Percentiles rank a stretch among this genome's conserved stretches.
Conservation (phyloP, 768 basidiomycete species). For the Psilocybe cyanescens region DNA sequence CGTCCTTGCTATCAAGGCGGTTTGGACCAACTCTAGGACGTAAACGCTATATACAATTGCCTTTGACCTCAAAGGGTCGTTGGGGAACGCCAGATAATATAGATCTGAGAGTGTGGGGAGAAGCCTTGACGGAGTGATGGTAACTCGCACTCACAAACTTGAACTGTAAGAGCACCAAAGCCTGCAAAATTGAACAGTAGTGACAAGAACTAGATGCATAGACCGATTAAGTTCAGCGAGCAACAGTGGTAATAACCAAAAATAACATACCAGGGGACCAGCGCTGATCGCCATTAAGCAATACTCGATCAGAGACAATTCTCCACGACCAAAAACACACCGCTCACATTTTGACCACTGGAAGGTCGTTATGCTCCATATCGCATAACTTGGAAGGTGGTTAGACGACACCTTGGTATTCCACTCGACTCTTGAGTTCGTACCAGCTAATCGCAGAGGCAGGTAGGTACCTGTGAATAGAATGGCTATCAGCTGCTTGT, state of each 20-base stretch:
- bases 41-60: slow-evolving; percentile 16
- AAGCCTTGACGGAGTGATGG: neutral
- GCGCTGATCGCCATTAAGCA: neutral
- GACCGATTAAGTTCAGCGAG: too few species aligned
- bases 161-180: slow-evolving; percentile 14
- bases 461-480: too few species aligned
- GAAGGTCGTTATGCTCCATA: neutral
- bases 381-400: too few species aligned
- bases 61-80: slow-evolving; percentile 5
- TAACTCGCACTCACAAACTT: slow-evolving; percentile 14
- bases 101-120: slow-evolving; percentile 1
- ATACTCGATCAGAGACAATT: neutral
- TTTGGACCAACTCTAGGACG: slow-evolving; percentile 11
- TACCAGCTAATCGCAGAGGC: too few species aligned
- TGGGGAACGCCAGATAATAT: slow-evolving; percentile 17
- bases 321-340: neutral
- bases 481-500: too few species aligned
- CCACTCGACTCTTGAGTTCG: too few species aligned
- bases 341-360: neutral
- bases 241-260: neutral
- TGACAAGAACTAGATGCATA: neutral
- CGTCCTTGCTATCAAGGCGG: slow-evolving; percentile 3
- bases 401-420: too few species aligned
- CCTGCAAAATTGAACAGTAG: neutral
- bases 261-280: neutral